Evolutionary conservation across 768 basidiomycete species (phyloP).

Genomic region (Mycena rebaudengoi): DNA sequence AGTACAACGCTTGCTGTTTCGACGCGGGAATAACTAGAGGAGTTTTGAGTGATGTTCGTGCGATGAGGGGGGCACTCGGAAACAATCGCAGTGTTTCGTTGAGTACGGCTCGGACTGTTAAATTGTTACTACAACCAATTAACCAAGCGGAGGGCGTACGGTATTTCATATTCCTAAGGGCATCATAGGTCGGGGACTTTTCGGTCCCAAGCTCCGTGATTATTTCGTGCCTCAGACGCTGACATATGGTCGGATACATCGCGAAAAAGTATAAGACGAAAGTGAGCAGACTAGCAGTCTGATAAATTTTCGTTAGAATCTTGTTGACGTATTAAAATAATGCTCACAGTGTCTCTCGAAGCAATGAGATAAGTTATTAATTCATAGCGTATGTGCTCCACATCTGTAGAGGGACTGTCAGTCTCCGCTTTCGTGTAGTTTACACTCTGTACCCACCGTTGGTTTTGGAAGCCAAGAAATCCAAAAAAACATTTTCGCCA

Average conservation of each 20-base stretch:
- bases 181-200: slow-evolving; percentile 46
- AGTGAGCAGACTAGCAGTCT: slow-evolving; percentile 60
- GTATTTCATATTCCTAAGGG: slow-evolving; percentile 54
- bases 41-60: background rate
- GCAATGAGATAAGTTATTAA: slow-evolving; percentile 48
- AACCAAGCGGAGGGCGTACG: slow-evolving; percentile 40
- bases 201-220: slow-evolving; percentile 42
- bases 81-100: slow-evolving; percentile 36
- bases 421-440: background rate
- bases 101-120: slow-evolving; percentile 57
- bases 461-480: slow-evolving; percentile 27
- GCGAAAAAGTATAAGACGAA: slow-evolving; percentile 54
- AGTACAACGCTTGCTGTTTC: background rate
- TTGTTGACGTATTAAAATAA: background rate
- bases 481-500: slow-evolving; percentile 21
- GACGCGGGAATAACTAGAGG: slow-evolving; percentile 12
- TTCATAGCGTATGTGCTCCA: slow-evolving; percentile 18
- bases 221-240: slow-evolving; percentile 52
- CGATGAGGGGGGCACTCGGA: slow-evolving; percentile 6
- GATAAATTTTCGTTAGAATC: background rate
- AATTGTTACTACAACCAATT: background rate
- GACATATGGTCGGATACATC: slow-evolving; percentile 50
- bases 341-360: slow-evolving; percentile 61
- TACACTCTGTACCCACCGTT: slow-evolving; percentile 45
- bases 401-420: background rate